phyloP scores from a whole-genome alignment of 148 eudicot genomes.

The Linanthus parryae region DNA sequence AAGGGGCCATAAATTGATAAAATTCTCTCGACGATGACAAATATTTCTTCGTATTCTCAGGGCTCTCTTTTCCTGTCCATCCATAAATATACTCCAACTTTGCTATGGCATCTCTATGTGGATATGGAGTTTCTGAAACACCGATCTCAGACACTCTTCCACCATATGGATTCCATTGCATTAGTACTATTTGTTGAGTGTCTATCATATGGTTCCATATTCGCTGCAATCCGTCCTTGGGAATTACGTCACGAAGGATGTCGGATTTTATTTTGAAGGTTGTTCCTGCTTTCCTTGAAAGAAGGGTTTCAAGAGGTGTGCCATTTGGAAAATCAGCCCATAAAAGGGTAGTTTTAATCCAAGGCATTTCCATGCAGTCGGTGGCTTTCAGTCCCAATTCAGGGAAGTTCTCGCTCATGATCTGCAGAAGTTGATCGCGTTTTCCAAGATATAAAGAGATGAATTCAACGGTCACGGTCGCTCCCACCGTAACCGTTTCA shows the following conservation, averaged over 20 bases:
- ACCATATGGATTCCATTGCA: conserved; percentile 28
- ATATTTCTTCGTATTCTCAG: conserved; percentile 2
- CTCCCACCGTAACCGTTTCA: background rate
- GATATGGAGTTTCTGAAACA: conserved; percentile 19
- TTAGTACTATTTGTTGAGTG: conserved; percentile 8
- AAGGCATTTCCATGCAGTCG: conserved; percentile 26
- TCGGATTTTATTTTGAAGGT: conserved; percentile 29
- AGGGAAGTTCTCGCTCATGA: conserved; percentile 20
- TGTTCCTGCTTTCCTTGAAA: conserved; percentile 7
- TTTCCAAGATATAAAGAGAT: conserved; percentile 23
- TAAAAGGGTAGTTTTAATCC: conserved; percentile 21
- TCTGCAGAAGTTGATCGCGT: conserved; percentile 7
- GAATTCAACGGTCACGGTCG: conserved; percentile 7
- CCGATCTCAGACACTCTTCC: conserved; percentile 28
- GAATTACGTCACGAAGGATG: conserved; percentile 18
- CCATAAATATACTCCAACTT: conserved; percentile 18
- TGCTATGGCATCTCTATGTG: conserved; percentile 26
- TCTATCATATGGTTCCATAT: conserved; percentile 28
- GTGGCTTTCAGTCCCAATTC: conserved; percentile 19
- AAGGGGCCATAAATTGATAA: conserved; percentile 24
- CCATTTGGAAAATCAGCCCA: conserved; percentile 16
- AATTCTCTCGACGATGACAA: background rate
- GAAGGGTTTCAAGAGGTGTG: conserved; percentile 19
- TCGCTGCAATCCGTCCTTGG: conserved; percentile 19
- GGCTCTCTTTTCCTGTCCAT: conserved; percentile 21